Conservation (phyloP, 441 rosid species). For the Erodium texanum region DNA sequence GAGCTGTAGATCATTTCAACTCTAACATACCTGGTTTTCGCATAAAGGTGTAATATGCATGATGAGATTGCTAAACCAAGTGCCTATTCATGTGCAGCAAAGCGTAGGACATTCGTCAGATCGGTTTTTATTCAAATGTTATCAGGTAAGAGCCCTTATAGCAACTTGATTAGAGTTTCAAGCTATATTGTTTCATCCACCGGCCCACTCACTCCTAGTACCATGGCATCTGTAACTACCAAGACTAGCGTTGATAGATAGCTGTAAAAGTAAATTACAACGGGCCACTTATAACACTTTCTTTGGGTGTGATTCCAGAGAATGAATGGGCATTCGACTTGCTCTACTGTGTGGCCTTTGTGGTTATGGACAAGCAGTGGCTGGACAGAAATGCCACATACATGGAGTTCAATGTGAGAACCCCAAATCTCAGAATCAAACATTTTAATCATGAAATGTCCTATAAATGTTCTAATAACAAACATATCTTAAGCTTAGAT, state of each 20-base stretch:
- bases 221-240: too few relatives aligned
- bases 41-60: background rate
- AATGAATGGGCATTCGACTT: slow-evolving; percentile 87
- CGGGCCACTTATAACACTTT: too few relatives aligned
- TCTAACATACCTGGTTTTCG: background rate
- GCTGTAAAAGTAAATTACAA: too few relatives aligned
- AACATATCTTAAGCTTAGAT: too few relatives aligned
- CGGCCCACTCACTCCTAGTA: too few relatives aligned
- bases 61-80: slow-evolving; percentile 12
- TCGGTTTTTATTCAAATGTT: slow-evolving; percentile 72
- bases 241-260: too few relatives aligned
- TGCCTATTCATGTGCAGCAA: slow-evolving; percentile 39
- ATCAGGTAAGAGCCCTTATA: slow-evolving; percentile 44
- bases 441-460: background rate
- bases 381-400: slow-evolving; percentile 76
- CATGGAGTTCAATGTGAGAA: slow-evolving; percentile 88
- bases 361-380: slow-evolving; percentile 93
- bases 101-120: slow-evolving; percentile 64
- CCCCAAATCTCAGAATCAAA: too few relatives aligned
- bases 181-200: too few relatives aligned
- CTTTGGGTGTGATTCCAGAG: slow-evolving; percentile 29
- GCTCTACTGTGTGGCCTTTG: slow-evolving; percentile 81
- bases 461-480: background rate
- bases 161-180: too few relatives aligned
- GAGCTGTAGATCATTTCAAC: too few relatives aligned